Evolutionary conservation across 2,329 filamentous ascomycete genomes (phyloP).

Genomic region (Coleophoma crateriformis): DNA sequence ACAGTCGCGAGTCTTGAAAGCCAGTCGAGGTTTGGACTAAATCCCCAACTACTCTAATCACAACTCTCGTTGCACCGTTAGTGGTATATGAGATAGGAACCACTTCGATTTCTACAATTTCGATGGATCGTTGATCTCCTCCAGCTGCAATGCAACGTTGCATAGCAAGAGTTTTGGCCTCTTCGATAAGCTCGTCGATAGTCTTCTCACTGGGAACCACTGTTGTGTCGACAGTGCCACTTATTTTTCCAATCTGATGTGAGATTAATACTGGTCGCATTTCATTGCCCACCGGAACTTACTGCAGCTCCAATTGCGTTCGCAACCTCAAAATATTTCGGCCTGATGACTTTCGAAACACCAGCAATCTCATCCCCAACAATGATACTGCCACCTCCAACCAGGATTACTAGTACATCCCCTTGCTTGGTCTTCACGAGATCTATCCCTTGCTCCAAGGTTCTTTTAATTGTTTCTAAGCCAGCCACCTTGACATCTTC

Average conservation of each 20-base stretch:
- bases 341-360: conserved; percentile 43
- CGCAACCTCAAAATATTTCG: conserved; percentile 47
- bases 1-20: conserved; percentile 1
- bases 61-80: conserved; percentile 20
- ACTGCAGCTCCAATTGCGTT: conserved; percentile 56
- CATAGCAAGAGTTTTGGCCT: conserved; percentile 16
- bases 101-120: conserved; percentile 23
- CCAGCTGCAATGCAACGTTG: conserved; percentile 21
- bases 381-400: conserved; percentile 51
- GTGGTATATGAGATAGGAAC: conserved; percentile 23
- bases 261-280: neutral
- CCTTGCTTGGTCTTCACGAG: conserved; percentile 50
- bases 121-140: conserved; percentile 17
- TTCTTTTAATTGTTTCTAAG: conserved; percentile 23
- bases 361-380: conserved; percentile 39
- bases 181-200: conserved; percentile 18
- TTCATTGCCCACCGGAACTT: conserved; percentile 29
- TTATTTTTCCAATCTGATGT: conserved; percentile 22
- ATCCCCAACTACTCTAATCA: conserved; percentile 24
- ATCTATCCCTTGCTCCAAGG: conserved; percentile 48
- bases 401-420: conserved; percentile 45
- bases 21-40: conserved; percentile 14
- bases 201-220: conserved; percentile 17
- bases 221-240: conserved; percentile 20
- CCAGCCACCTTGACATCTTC: conserved; percentile 9